These are phyloP conservation scores for Oryza longistaminata DNA, from an alignment of 176 grass and related monocot species.

Conservation along the genomic window DNA sequence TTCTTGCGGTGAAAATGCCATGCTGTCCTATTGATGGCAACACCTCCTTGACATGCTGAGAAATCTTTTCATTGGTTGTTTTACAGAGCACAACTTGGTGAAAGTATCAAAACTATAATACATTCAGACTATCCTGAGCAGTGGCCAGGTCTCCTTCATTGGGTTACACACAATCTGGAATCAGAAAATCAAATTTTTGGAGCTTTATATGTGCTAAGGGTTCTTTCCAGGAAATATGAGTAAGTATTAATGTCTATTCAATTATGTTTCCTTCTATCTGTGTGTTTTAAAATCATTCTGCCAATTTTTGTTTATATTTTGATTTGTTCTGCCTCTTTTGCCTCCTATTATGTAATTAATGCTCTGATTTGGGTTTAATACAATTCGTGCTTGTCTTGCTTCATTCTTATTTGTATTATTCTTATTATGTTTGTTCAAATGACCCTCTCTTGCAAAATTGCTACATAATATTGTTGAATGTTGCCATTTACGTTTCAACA, in stretches of 20 bases:
- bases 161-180: constrained; percentile 79
- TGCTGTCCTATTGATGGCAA: constrained; percentile 11
- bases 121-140: constrained; percentile 92
- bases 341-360: background rate
- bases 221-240: constrained; percentile 96
- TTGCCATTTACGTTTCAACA: background rate
- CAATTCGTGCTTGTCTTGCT: background rate
- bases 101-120: constrained; percentile 96
- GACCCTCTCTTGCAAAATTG: background rate
- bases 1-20: constrained; percentile 8
- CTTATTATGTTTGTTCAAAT: constrained; percentile 1
- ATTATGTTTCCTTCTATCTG: background rate
- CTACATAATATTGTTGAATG: constrained; percentile 3
- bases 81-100: constrained; percentile 87
- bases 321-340: background rate
- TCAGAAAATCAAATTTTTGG: constrained; percentile 86
- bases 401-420: background rate
- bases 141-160: constrained; percentile 89
- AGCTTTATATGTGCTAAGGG: constrained; percentile 87
- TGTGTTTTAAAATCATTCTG: constrained; percentile 8
- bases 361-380: background rate
- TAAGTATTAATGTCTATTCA: constrained; percentile 44
- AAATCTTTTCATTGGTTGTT: constrained; percentile 11
- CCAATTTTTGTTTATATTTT: background rate
- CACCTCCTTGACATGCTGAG: constrained; percentile 28